Percentiles rank a stretch among this genome's conserved stretches.
Evolutionary conservation across 192 early-diverging fungal genomes (phyloP).

Genomic region (Thamnidium elegans): DNA sequence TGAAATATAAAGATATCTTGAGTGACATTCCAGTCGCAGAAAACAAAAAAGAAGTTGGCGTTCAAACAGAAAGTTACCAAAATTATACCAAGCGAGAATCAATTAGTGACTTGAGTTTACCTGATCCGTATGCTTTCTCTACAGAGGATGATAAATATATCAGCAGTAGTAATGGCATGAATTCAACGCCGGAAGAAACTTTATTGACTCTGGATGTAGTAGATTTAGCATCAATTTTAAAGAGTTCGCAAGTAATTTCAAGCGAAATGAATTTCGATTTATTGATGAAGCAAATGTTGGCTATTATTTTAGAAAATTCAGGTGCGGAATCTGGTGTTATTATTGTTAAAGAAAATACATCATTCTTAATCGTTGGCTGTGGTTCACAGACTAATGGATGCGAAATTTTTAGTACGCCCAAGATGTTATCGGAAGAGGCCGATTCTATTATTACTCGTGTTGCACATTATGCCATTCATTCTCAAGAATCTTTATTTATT

Average conservation of each 20-base stretch:
- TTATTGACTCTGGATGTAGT: conserved; percentile 35
- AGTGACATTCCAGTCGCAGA: neutral
- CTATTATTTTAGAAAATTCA: conserved; percentile 36
- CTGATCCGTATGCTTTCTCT: neutral
- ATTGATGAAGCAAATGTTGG: conserved; percentile 36
- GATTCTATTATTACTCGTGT: conserved; percentile 29
- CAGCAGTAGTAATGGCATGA: neutral
- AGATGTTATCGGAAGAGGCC: conserved; percentile 22
- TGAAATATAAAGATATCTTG: neutral
- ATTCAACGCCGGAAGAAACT: conserved; percentile 26
- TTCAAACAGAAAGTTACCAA: conserved; percentile 19
- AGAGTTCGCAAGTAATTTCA: conserved; percentile 40
- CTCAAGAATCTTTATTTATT: conserved; percentile 30
- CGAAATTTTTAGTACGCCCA: conserved; percentile 22
- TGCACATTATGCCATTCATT: conserved; percentile 25
- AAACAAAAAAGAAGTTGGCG: neutral
- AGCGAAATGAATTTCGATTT: conserved; percentile 42
- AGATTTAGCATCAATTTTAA: conserved; percentile 35
- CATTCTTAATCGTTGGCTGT: conserved; percentile 28
- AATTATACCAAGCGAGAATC: neutral
- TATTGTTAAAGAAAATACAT: conserved; percentile 31
- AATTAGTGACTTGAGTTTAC: neutral
- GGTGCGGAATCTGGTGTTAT: conserved; percentile 38
- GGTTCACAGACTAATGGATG: conserved; percentile 30
- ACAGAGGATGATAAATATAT: neutral